phyloP scores from a whole-genome alignment of 2,329 filamentous ascomycete genomes.

The Paecilomyces dactylethromorphus region DNA sequence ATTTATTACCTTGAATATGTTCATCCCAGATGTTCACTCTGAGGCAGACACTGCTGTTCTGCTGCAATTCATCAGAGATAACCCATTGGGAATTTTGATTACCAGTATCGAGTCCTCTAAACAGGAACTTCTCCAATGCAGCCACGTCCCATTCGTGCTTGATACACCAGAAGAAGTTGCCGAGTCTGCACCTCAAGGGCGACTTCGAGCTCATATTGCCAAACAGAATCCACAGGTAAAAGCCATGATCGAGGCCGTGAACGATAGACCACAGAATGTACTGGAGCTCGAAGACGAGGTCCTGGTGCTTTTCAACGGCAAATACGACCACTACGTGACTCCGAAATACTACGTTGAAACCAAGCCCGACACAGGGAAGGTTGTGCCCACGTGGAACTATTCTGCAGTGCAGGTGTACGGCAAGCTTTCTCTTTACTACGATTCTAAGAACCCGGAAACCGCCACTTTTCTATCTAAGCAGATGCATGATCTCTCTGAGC shows the following conservation, averaged over 20 bases:
- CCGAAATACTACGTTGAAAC: slow-evolving; percentile 63
- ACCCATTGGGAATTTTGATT: slow-evolving; percentile 58
- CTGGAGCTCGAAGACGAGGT: slow-evolving; percentile 42
- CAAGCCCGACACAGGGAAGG: slow-evolving; percentile 58
- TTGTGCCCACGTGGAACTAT: slow-evolving; percentile 68
- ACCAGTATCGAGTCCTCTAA: slow-evolving; percentile 50
- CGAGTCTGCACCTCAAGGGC: slow-evolving; percentile 28
- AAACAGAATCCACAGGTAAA: slow-evolving; percentile 59
- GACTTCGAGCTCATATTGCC: slow-evolving; percentile 57
- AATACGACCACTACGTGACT: slow-evolving; percentile 58
- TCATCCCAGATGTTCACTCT: too few relatives aligned
- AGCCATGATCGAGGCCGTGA: slow-evolving; percentile 47
- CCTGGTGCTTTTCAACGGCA: slow-evolving; percentile 55
- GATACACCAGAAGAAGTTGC: slow-evolving; percentile 34
- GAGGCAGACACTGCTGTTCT: too few relatives aligned
- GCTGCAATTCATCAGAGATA: slow-evolving; percentile 50
- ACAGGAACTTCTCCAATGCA: slow-evolving; percentile 50
- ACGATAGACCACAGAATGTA: slow-evolving; percentile 20
- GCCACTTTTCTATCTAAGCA: slow-evolving; percentile 45
- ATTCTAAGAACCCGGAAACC: slow-evolving; percentile 43
- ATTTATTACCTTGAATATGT: too few relatives aligned
- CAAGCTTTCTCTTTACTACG: slow-evolving; percentile 46
- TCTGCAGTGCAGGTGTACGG: slow-evolving; percentile 60
- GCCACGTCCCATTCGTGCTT: slow-evolving; percentile 57
- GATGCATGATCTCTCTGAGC: slow-evolving; percentile 46